These are phyloP conservation scores for Alternaria sp. DNA, from an alignment of 2,329 filamentous ascomycete genomes.

Conservation along the genomic window DNA sequence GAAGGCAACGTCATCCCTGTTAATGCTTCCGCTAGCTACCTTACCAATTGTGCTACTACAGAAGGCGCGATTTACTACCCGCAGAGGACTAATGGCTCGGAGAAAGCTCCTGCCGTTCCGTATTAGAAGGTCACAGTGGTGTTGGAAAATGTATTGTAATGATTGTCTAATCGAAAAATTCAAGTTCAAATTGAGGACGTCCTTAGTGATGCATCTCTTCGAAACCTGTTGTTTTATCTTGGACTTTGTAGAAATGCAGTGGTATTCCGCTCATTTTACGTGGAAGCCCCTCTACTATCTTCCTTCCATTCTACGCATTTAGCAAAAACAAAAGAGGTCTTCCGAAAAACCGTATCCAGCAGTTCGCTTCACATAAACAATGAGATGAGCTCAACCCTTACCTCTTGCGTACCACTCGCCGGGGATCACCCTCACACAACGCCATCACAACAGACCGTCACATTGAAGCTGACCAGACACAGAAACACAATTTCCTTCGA, in stretches of 20 bases:
- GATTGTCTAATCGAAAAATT: neutral
- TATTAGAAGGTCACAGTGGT: slow-evolving; percentile 18
- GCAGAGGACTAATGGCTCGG: slow-evolving; percentile 57
- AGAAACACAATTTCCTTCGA: neutral
- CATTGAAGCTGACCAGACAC: neutral
- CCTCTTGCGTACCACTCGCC: neutral
- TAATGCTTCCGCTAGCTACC: slow-evolving; percentile 57
- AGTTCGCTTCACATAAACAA: neutral
- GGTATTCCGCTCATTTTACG: too few relatives aligned
- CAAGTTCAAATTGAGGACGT: neutral
- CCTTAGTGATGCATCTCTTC: too few relatives aligned
- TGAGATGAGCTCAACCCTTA: neutral
- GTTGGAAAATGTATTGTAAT: neutral
- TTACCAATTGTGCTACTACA: slow-evolving; percentile 65
- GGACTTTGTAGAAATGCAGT: too few relatives aligned
- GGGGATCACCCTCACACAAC: too few relatives aligned
- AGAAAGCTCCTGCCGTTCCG: slow-evolving; percentile 40
- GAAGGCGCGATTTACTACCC: slow-evolving; percentile 65
- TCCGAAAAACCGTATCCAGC: too few relatives aligned
- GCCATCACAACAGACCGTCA: too few relatives aligned
- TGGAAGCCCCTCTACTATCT: too few relatives aligned
- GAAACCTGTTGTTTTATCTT: too few relatives aligned
- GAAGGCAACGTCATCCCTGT: slow-evolving; percentile 58
- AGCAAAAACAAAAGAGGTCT: too few relatives aligned
- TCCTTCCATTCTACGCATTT: too few relatives aligned